These are phyloP conservation scores for Gardenia jasminoides DNA, from an alignment of 257 asterid genomes.

Conservation along the genomic window DNA sequence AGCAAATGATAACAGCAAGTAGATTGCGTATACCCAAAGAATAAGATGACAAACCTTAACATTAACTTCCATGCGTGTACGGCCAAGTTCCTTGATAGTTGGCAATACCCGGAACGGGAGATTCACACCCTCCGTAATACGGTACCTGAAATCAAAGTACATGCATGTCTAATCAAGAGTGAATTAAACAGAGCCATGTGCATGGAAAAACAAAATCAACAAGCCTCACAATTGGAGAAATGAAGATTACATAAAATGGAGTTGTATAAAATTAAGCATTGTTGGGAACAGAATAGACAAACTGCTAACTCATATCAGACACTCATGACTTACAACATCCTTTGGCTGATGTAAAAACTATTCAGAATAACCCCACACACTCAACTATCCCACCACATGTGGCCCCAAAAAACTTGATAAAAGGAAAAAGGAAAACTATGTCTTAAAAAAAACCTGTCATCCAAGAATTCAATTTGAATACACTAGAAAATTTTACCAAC, in stretches of 20 bases:
- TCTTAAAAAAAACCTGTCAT: not conserved
- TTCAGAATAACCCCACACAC: not conserved
- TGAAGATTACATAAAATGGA: not conserved
- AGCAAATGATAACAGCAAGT: not conserved
- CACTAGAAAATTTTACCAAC: not conserved
- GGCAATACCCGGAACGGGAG: conserved; percentile 98
- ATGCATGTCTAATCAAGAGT: conserved; percentile 1
- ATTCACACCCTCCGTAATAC: conserved; percentile 98
- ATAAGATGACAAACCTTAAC: conserved; percentile 72
- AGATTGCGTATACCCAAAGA: conserved; percentile 9
- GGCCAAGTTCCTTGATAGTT: conserved; percentile 97
- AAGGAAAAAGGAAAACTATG: too few species aligned
- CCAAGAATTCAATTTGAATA: not conserved
- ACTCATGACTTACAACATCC: not conserved
- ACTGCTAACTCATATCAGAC: not conserved
- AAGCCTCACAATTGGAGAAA: not conserved
- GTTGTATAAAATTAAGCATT: not conserved
- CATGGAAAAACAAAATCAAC: not conserved
- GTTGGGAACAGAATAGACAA: not conserved
- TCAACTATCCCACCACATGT: not conserved
- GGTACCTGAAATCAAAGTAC: conserved; percentile 57
- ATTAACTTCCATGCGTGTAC: conserved; percentile 99
- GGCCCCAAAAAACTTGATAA: not conserved
- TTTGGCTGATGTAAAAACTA: not conserved
- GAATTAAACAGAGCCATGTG: not conserved